A percentile compares a stretch with the other conserved stretches of the same genome.
phyloP scores from a whole-genome alignment of 208 protist species.

The Leishmania gerbilli region DNA sequence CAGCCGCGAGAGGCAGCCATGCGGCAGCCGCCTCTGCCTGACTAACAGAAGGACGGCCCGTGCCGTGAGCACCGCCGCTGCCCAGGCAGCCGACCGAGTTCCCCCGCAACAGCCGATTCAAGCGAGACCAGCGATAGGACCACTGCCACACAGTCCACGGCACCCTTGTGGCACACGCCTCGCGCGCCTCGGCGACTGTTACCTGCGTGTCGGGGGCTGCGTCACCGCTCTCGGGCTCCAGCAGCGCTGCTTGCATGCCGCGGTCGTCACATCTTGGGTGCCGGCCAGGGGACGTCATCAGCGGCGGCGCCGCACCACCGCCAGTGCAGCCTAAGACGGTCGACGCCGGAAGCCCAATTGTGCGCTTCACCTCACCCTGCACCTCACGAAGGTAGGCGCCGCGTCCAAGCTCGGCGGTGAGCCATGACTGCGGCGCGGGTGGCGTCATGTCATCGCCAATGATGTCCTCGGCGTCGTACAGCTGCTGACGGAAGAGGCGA shows the following conservation, averaged over 20 bases:
- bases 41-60: neutral
- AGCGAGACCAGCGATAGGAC: slow-evolving; percentile 67
- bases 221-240: slow-evolving; percentile 16
- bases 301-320: slow-evolving; percentile 11
- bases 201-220: slow-evolving; percentile 34
- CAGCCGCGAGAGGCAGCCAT: slow-evolving; percentile 20
- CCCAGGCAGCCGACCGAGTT: neutral
- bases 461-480: slow-evolving; percentile 89
- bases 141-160: slow-evolving; percentile 91
- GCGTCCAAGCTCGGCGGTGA: slow-evolving; percentile 26
- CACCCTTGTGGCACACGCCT: slow-evolving; percentile 48
- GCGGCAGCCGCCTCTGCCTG: slow-evolving; percentile 19
- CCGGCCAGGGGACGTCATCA: neutral
- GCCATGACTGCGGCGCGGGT: slow-evolving; percentile 14
- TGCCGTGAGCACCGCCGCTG: neutral
- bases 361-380: slow-evolving; percentile 43
- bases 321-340: slow-evolving; percentile 3
- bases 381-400: slow-evolving; percentile 49
- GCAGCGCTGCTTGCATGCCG: neutral
- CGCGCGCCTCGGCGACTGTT: slow-evolving; percentile 46
- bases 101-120: slow-evolving; percentile 25
- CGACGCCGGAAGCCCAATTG: slow-evolving; percentile 48
- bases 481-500: slow-evolving; percentile 70
- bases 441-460: slow-evolving; percentile 42
- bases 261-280: neutral